Evolutionary conservation across 2,329 filamentous ascomycete genomes (phyloP), one percentile per base, ranked within the genome.

Genomic region (Thielaviopsis populi): DNA sequence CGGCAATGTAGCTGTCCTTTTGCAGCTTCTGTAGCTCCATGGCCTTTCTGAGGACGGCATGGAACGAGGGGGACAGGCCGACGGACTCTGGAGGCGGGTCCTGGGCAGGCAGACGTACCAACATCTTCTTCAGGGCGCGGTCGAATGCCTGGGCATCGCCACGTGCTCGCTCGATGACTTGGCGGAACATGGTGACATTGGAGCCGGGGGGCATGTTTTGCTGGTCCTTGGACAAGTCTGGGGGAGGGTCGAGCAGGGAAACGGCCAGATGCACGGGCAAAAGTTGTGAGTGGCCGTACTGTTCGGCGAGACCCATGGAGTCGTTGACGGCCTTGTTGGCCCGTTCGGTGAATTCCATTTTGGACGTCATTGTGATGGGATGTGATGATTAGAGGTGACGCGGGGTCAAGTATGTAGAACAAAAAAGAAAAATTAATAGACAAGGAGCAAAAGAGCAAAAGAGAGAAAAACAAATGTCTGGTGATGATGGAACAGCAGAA

Each of bases 21-120:
- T 99, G 94, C n/a, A 91, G 91, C 77, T 95, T 96, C 70, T 95
- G 92, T 63, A 99, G 75, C 40, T 97, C 91, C 73, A 88, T 85
- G 1, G 94, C 91, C 69, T 89, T 84, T 69, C 91, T 83, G 61
- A 99, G 80, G 65, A 96, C 82, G 69, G 87, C 89, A 67, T 86
- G 84, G 75, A 97, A 91, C 8, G 84, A 79, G 0, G 91, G 90
- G 11, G 91, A 86, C 70, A 95, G 84, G 63, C 88, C 85, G 64
- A 95, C 86, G 69, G 87, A 84, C 72, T 97, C 92, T 66, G 94
- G 94, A 13, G 94, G 91, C 15, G 94, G 94, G 69, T 96, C 90
- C 77, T 99, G 94, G 72, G 89, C 95, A 3, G 94, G 92, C 70
- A 96, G 79, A 64, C 94, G 87, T 66, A 97, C 92, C 68, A 99